Conservation (phyloP, 148 eudicot species). For the Heliosperma pusillum region DNA sequence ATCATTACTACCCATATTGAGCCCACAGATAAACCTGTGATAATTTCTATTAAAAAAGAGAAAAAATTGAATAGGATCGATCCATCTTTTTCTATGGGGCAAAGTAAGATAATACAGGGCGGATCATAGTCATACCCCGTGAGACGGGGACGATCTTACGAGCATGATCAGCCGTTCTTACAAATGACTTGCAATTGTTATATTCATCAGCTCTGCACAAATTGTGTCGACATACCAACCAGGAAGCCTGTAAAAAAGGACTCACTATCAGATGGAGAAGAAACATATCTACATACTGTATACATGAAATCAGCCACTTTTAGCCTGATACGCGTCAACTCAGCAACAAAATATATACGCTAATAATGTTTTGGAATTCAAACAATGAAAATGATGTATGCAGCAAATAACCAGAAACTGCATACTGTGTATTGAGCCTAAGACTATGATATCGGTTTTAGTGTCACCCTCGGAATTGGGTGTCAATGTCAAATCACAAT, state of each 20-base stretch:
- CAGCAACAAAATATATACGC: too few relatives aligned
- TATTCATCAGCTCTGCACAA: conserved; percentile 25
- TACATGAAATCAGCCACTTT: too few relatives aligned
- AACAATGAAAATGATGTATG: too few relatives aligned
- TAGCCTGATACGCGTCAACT: too few relatives aligned
- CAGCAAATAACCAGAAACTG: too few relatives aligned
- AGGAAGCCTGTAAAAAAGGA: conserved; percentile 15
- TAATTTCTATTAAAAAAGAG: conserved; percentile 33
- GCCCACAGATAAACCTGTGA: conserved; percentile 23
- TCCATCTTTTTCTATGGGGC: conserved; percentile 50
- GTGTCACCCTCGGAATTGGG: too few relatives aligned
- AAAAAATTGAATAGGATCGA: conserved; percentile 26
- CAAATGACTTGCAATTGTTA: conserved; percentile 20
- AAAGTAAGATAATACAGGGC: conserved; percentile 50
- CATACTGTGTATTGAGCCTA: too few relatives aligned
- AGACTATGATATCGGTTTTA: too few relatives aligned
- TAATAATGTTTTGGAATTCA: too few relatives aligned
- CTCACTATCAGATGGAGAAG: not conserved
- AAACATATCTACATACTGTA: too few relatives aligned
- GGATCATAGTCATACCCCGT: conserved; percentile 32
- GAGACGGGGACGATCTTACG: conserved; percentile 20
- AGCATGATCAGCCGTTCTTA: conserved; percentile 21
- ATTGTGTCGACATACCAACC: conserved; percentile 19
- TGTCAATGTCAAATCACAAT: too few relatives aligned
- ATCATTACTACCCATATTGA: conserved; percentile 25